Conservation (phyloP, 2,329 filamentous ascomycete species). For the Byssoonygena ceratinophila region DNA sequence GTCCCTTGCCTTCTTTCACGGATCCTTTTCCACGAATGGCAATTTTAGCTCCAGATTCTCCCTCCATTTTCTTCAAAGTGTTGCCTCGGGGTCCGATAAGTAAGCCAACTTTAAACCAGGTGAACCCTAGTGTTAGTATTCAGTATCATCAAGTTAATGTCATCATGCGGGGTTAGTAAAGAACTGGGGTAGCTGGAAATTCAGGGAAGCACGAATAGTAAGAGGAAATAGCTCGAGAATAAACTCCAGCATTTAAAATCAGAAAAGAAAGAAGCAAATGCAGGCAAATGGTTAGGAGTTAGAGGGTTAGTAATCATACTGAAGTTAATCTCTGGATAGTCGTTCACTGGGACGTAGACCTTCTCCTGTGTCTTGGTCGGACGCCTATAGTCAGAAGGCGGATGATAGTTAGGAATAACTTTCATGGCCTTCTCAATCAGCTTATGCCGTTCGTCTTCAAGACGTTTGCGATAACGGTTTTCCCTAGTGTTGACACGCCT, state of each 20-base stretch:
- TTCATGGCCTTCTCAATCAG: constrained; percentile 99
- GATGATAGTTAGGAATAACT: constrained; percentile 98
- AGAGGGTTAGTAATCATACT: constrained; percentile 99
- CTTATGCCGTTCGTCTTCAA: constrained; percentile 98
- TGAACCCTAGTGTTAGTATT: constrained; percentile 81
- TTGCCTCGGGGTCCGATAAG: constrained; percentile 99
- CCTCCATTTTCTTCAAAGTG: constrained; percentile 98
- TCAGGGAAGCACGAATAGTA: constrained; percentile 31
- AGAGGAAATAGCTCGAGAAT: constrained; percentile 34
- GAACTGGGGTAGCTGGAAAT: constrained; percentile 17
- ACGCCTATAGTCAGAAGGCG: constrained; percentile 93
- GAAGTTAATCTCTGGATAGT: constrained; percentile 99
- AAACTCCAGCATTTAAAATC: constrained; percentile 14
- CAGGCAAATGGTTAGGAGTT: constrained; percentile 57
- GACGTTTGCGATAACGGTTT: constrained; percentile 93
- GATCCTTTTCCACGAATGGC: constrained; percentile 99
- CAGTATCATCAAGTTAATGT: constrained; percentile 28
- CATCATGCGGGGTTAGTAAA: constrained; percentile 18
- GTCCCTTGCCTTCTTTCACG: constrained; percentile 98
- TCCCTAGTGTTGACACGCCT: constrained; percentile 98
- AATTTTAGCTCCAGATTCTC: constrained; percentile 94
- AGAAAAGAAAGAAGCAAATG: constrained; percentile 31
- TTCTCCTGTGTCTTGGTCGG: constrained; percentile 99
- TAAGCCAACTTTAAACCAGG: constrained; percentile 86
- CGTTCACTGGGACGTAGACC: constrained; percentile 99